Percentiles rank a stretch among this genome's conserved stretches.
These are phyloP conservation scores for Linum lewisii DNA, from an alignment of 345 rosid species.

Conservation along the genomic window DNA sequence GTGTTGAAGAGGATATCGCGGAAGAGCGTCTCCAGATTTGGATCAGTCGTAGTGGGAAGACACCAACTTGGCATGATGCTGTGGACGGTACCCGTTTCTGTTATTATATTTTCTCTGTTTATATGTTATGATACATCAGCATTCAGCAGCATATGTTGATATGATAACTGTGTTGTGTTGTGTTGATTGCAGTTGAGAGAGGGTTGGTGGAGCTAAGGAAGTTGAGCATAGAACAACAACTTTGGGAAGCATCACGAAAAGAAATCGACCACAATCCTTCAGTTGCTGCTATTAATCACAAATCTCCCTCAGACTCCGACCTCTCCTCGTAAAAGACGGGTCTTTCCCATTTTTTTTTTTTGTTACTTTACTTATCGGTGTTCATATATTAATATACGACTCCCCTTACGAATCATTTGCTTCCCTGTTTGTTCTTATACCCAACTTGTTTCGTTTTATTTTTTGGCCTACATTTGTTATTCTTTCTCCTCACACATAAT, in stretches of 20 bases:
- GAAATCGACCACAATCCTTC: constrained; percentile 36
- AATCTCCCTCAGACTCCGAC: constrained; percentile 18
- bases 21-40: constrained; percentile 64
- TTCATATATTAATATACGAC: background rate
- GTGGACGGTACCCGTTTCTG: constrained; percentile 51
- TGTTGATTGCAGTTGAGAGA: constrained; percentile 52
- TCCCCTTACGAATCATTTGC: too few species aligned
- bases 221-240: constrained; percentile 78
- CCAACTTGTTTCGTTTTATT: background rate
- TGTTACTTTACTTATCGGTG: too few species aligned
- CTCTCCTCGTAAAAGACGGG: constrained; percentile 3
- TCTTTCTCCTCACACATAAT: constrained; percentile 7
- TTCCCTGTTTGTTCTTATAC: too few species aligned
- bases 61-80: constrained; percentile 60
- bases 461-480: background rate
- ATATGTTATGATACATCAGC: too few species aligned
- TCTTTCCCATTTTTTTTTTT: background rate
- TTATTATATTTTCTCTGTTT: background rate
- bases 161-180: background rate
- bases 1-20: constrained; percentile 65
- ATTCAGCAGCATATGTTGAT: too few species aligned
- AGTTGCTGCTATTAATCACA: constrained; percentile 19
- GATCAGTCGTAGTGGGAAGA: constrained; percentile 52
- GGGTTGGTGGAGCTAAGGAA: constrained; percentile 72
- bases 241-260: constrained; percentile 81